These are phyloP conservation scores for Pseudocercospora pini-densiflorae DNA, from an alignment of 2,329 filamentous ascomycete species.

Conservation along the genomic window DNA sequence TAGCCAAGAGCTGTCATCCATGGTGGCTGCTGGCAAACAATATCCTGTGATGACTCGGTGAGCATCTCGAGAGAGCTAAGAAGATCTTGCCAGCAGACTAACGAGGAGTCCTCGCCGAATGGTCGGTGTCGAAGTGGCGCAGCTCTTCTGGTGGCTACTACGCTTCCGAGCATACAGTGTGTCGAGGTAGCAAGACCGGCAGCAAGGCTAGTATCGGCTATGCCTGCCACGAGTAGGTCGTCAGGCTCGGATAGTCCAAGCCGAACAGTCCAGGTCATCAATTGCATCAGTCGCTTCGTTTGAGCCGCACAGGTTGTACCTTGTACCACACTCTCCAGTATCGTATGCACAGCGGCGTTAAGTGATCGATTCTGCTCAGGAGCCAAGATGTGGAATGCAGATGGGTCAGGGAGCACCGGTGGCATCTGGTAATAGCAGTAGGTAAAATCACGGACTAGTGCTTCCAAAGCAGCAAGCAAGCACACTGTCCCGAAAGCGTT, in stretches of 20 bases:
- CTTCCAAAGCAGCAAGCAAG: constrained; percentile 3
- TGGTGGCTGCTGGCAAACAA: neutral
- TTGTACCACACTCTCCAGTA: constrained; percentile 1
- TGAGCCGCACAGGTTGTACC: neutral
- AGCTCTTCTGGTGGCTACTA: constrained; percentile 9
- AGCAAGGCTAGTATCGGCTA: constrained; percentile 1
- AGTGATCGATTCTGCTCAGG: constrained; percentile 6
- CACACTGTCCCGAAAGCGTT: constrained; percentile 1
- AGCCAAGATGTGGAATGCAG: constrained; percentile 4
- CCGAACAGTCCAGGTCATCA: neutral
- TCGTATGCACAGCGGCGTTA: constrained; percentile 3
- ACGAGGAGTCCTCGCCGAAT: constrained; percentile 7
- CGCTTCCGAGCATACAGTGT: constrained; percentile 10
- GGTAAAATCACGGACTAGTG: constrained; percentile 10
- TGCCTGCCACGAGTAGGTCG: constrained; percentile 8
- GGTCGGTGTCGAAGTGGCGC: neutral
- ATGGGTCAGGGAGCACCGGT: constrained; percentile 6
- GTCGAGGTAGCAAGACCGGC: constrained; percentile 11
- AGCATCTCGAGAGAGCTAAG: constrained; percentile 5
- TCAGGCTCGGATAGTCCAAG: constrained; percentile 7
- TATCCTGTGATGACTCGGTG: constrained; percentile 3
- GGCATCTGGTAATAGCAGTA: constrained; percentile 15
- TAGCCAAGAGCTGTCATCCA: constrained; percentile 11
- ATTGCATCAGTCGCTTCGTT: neutral
- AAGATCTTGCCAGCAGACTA: constrained; percentile 7